phyloP scores from a whole-genome alignment of 768 basidiomycete genomes.

The Fibroporia radiculosa region DNA sequence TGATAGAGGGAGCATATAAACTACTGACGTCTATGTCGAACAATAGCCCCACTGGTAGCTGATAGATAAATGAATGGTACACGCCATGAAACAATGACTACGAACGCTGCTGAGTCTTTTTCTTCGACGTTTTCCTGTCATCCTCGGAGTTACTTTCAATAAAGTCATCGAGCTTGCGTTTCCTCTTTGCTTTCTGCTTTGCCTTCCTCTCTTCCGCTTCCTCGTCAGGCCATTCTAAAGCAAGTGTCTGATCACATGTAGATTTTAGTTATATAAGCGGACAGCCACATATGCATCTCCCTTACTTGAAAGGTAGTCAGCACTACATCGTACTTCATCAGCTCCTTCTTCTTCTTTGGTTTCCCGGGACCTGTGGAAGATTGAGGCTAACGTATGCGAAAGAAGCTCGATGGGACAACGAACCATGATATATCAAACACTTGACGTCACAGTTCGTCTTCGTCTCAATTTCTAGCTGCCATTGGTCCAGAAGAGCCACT shows the following conservation, averaged over 20 bases:
- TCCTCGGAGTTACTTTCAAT: constrained; percentile 19
- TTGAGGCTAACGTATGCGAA: background rate
- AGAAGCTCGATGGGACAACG: background rate
- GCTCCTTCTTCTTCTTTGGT: constrained; percentile 36
- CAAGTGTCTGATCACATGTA: constrained; percentile 37
- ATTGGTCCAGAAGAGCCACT: constrained; percentile 58
- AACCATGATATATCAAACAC: constrained; percentile 59
- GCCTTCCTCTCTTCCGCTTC: constrained; percentile 31
- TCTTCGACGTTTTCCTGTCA: constrained; percentile 26
- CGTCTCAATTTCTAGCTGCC: constrained; percentile 52
- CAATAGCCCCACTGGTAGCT: constrained; percentile 34
- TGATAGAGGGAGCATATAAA: background rate
- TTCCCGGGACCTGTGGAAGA: constrained; percentile 30
- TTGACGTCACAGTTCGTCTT: constrained; percentile 42
- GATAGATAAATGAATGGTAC: background rate
- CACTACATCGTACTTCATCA: constrained; percentile 25
- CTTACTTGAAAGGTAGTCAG: constrained; percentile 38
- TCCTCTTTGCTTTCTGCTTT: constrained; percentile 22
- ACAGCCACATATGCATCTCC: background rate
- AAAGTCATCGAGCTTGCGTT: constrained; percentile 15
- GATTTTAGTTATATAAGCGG: background rate
- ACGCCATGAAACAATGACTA: no score
- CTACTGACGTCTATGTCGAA: constrained; percentile 42
- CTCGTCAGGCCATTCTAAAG: constrained; percentile 50
- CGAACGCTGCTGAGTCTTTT: no score